A percentile compares a stretch with the other conserved stretches of the same genome.
Conservation (phyloP, 2,329 filamentous ascomycete genomes). For the Neofusicoccum cordaticola region DNA sequence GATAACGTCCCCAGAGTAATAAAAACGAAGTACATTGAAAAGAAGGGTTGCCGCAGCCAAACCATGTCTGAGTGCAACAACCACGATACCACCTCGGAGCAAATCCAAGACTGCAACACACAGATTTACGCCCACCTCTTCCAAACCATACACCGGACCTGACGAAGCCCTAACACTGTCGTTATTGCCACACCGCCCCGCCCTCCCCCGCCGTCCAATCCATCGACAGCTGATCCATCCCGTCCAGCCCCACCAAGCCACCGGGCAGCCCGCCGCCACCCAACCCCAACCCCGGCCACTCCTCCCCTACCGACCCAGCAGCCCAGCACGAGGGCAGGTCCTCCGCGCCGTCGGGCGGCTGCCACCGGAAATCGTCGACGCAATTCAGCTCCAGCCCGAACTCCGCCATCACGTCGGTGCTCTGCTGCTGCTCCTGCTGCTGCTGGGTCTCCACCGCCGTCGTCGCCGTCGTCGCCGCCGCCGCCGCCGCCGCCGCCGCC, state of each 20-base stretch:
- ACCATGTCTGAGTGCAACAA: too few species aligned
- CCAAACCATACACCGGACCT: too few species aligned
- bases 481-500: neutral
- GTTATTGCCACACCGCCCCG: neutral
- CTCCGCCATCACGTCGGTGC: neutral
- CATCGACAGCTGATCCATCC: neutral
- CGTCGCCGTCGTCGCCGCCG: neutral
- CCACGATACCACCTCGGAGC: too few species aligned
- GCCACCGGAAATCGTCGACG: neutral
- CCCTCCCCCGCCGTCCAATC: neutral
- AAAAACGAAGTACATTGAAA: neutral
- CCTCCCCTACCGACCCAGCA: neutral
- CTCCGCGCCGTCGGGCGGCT: neutral
- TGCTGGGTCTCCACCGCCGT: neutral
- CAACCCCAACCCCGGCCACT: neutral
- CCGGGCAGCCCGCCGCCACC: neutral
- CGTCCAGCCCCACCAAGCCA: neutral
- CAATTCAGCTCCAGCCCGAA: neutral
- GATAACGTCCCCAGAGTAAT: neutral
- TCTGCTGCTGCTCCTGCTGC: neutral
- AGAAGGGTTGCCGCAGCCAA: too few species aligned
- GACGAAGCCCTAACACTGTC: too few species aligned
- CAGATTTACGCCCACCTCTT: too few species aligned
- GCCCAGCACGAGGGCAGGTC: neutral
- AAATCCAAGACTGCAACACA: too few species aligned